Conservation (phyloP, 2,329 filamentous ascomycete species). For the Claviceps sp. region DNA sequence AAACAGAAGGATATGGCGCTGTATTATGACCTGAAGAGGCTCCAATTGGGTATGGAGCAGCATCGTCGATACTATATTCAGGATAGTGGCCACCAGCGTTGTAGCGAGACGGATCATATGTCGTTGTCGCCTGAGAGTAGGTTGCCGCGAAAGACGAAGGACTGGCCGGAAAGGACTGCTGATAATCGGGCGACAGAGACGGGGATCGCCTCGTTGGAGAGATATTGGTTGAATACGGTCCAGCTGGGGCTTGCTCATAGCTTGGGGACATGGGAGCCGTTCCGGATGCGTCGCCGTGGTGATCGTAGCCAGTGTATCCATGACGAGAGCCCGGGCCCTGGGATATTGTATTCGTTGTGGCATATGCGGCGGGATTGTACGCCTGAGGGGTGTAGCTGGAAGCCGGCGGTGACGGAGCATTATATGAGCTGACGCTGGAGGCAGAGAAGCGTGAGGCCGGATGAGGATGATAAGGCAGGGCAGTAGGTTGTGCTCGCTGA, state of each 20-base stretch:
- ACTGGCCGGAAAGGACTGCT: constrained; percentile 24
- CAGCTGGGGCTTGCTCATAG: constrained; percentile 25
- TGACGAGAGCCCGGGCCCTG: constrained; percentile 39
- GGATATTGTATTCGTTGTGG: constrained; percentile 26
- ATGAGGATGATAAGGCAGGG: constrained; percentile 35
- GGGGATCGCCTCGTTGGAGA: constrained; percentile 14
- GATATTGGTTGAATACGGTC: constrained; percentile 16
- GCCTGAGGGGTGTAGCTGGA: constrained; percentile 35
- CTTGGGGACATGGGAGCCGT: constrained; percentile 21
- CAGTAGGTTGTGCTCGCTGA: constrained; percentile 36
- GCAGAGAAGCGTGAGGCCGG: constrained; percentile 25
- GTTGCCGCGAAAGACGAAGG: constrained; percentile 17
- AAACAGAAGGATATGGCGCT: constrained; percentile 36
- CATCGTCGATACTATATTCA: constrained; percentile 13
- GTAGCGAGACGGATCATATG: constrained; percentile 25
- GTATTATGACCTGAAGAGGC: constrained; percentile 12
- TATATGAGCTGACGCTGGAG: constrained; percentile 17
- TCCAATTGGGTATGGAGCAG: constrained; percentile 20
- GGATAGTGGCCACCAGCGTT: constrained; percentile 16
- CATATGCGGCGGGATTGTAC: constrained; percentile 49
- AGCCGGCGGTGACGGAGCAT: constrained; percentile 23
- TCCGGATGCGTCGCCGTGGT: constrained; percentile 26
- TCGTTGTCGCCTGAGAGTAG: constrained; percentile 14
- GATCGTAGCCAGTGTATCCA: constrained; percentile 30
- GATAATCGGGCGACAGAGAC: constrained; percentile 23